Evolutionary conservation across 805 yeast genomes (phyloP).

Genomic region (Kazachstania africana): DNA sequence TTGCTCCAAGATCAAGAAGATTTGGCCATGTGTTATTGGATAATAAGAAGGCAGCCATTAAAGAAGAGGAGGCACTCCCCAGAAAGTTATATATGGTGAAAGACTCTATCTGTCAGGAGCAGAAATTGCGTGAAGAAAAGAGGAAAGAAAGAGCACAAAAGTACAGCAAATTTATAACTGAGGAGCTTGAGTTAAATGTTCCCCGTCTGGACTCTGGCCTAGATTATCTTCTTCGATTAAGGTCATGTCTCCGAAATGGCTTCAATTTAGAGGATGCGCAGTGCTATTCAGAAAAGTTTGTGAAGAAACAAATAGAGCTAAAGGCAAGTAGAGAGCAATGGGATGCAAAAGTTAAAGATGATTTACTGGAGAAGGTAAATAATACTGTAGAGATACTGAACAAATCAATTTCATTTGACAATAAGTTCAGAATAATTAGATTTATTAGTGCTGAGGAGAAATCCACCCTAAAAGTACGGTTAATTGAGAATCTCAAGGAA

Average conservation of each 20-base stretch:
- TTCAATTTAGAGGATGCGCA: constrained; percentile 43
- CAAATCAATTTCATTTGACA: constrained; percentile 16
- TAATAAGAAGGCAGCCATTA: constrained; percentile 32
- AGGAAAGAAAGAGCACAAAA: constrained; percentile 24
- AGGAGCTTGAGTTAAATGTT: constrained; percentile 12
- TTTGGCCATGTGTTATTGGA: constrained; percentile 60
- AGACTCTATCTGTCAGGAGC: constrained; percentile 35
- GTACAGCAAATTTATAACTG: constrained; percentile 22
- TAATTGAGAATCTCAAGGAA: constrained; percentile 13
- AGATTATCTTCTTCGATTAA: constrained; percentile 41
- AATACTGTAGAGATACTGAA: constrained; percentile 9
- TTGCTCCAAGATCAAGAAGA: constrained; percentile 77
- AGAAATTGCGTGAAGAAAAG: constrained; percentile 30
- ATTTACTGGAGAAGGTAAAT: constrained; percentile 11
- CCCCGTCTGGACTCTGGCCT: constrained; percentile 31
- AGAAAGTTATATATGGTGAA: constrained; percentile 55
- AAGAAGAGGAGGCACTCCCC: constrained; percentile 50
- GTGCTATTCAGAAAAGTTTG: constrained; percentile 43
- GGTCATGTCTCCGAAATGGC: constrained; percentile 50
- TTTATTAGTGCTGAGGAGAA: constrained; percentile 25
- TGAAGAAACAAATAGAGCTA: constrained; percentile 34
- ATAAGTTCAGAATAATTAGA: constrained; percentile 13
- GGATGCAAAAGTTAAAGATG: constrained; percentile 18
- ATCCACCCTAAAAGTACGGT: constrained; percentile 13
- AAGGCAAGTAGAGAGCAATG: constrained; percentile 28